Conservation (phyloP, 768 basidiomycete species). For the Boletus vermiculosoides region DNA sequence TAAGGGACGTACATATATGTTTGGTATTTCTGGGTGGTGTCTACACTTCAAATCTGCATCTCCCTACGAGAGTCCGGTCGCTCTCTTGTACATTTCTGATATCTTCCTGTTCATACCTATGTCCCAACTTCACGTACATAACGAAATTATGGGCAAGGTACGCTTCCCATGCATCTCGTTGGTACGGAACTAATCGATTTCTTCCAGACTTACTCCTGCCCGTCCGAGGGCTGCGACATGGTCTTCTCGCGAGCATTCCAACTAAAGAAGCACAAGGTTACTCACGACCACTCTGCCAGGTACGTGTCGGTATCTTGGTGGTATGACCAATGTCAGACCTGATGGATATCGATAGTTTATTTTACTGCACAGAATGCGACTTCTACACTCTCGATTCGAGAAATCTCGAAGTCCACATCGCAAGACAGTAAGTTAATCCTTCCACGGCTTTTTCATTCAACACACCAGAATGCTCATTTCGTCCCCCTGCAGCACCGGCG, state of each 20-base stretch:
- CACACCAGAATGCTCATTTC: background rate
- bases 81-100: background rate
- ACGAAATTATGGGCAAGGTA: background rate
- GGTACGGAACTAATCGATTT: background rate
- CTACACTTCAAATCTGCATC: no score
- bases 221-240: background rate
- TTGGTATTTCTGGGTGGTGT: no score
- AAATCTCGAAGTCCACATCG: background rate
- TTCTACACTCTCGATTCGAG: conserved; percentile 9
- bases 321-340: background rate
- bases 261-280: conserved; percentile 14
- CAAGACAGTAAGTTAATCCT: conserved; percentile 14
- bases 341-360: conserved; percentile 5
- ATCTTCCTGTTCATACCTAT: background rate
- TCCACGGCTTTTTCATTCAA: background rate
- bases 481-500: conserved; percentile 15
- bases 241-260: conserved; percentile 6
- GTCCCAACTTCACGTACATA: background rate
- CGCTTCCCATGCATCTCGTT: background rate
- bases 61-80: conserved; percentile 6
- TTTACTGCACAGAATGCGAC: conserved; percentile 5
- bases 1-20: background rate
- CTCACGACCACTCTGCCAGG: conserved; percentile 9
- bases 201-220: conserved; percentile 10
- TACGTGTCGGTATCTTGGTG: background rate